phyloP scores from a whole-genome alignment of 768 basidiomycete species.

The Agrocybe praecox region DNA sequence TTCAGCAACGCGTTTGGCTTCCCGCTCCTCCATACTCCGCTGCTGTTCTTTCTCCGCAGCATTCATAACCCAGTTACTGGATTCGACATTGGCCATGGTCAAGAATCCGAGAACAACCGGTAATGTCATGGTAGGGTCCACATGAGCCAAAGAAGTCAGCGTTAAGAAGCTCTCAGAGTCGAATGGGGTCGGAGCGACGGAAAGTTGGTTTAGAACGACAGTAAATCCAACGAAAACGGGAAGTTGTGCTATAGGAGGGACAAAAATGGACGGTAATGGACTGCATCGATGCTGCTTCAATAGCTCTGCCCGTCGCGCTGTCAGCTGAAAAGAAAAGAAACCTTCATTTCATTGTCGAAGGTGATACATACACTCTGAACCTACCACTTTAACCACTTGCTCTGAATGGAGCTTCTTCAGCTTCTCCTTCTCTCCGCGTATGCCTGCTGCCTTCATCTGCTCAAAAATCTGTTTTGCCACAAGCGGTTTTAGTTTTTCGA shows the following conservation, averaged over 20 bases:
- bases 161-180: slow-evolving; percentile 81
- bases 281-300: slow-evolving; percentile 58
- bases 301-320: slow-evolving; percentile 58
- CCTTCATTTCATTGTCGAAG: not conserved
- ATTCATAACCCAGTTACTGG: slow-evolving; percentile 71
- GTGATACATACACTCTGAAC: slow-evolving; percentile 10
- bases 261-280: slow-evolving; percentile 56
- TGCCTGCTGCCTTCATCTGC: slow-evolving; percentile 56
- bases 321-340: slow-evolving; percentile 41
- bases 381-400: slow-evolving; percentile 50
- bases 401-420: slow-evolving; percentile 50
- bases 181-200: slow-evolving; percentile 63
- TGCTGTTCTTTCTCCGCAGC: slow-evolving; percentile 56
- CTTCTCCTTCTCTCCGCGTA: slow-evolving; percentile 55
- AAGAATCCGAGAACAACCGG: slow-evolving; percentile 74
- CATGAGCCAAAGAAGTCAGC: slow-evolving; percentile 66
- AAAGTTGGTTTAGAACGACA: slow-evolving; percentile 54
- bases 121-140: slow-evolving; percentile 69
- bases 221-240: slow-evolving; percentile 75
- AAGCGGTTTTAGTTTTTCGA: slow-evolving; percentile 49
- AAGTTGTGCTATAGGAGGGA: slow-evolving; percentile 68
- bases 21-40: slow-evolving; percentile 47
- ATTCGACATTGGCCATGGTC: slow-evolving; percentile 81
- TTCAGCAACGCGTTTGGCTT: slow-evolving; percentile 46
- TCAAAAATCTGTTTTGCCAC: slow-evolving; percentile 44